Evolutionary conservation across 345 rosid genomes (phyloP), one percentile per base, ranked within the genome.

Genomic region (Linum trigynum): DNA sequence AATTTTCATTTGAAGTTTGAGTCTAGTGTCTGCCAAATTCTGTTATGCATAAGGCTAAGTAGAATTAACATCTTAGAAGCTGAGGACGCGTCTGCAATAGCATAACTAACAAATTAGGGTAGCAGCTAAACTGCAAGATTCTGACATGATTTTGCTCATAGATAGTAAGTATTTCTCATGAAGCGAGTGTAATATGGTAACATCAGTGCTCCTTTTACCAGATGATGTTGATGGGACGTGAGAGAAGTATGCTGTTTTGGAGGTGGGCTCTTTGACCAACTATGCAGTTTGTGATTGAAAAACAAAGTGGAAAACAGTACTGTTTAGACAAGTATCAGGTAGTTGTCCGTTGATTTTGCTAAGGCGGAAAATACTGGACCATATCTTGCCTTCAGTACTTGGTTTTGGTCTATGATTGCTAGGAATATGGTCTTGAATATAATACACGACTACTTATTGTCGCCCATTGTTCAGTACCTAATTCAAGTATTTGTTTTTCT

Each of bases 191-290:
- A 69, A 57, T 36, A 55, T 83, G 71, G 79, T 80, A 72, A 85
- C 32, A n/a, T 41, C 76, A 74, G 67, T 88, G 83, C 79, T 90
- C 78, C 87, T 88, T 88, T 85, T 86, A 84, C 90, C 97, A 94
- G 95, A 92, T 90, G 96, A 86, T 86, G 72, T 79, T 74, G 94
- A 90, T 88, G 97, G 80, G 78, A 88, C 97, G 92, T 94, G 96
- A 92, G 81, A 86, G 81, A 67, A 78, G 64, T 82, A 43, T 75
- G 91, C 92, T 71, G 85, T 81, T 79, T 76, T 77, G 85, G 83
- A 86, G 91, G 92, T 86, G 90, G 85, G 81, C 74, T 76, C 77
- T 80, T 77, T 78, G 75, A 67, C 77, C 76, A 65, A 71, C 77
- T 65, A 66, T 64, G 12, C 67, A 53, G 38, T 73, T 61, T 58